Base-by-base conservation (phyloP, 257 asterid species). In the Datura wrightii region DNA sequence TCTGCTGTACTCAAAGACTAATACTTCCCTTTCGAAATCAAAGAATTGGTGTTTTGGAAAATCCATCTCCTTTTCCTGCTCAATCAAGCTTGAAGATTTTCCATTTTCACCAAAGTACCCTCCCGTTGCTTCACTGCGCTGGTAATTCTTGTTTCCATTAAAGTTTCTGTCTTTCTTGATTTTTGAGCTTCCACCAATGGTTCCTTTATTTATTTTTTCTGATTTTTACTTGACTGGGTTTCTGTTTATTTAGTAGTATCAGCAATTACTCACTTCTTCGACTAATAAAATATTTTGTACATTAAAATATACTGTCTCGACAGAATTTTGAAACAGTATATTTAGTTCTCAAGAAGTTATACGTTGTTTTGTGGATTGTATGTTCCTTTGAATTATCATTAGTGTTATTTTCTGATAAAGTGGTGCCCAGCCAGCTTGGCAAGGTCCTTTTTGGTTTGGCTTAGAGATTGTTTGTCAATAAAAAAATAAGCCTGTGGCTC, bases 141-240 rank as follows among this genome's bases (percentile, higher is more conserved):
- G 97, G 98, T 94, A 87, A 83, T 46, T 14, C 79, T 72, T 19
- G 13, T 52, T 14, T 48, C 31, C 50, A 9, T 53, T 31, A 58
- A 85, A 84, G 42, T 82, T 76, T 6, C 80, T 31, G 18, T 58
- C 82, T 67, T 56, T 82, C 62, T 56, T 66, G 8, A 0, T 39
- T 56, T 10, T 71, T n/a, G 5, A 52, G 14, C 19, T 56, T 78
- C 42, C 37, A 66, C 8, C 9, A 19, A 42, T 46, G 85, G 84
- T 59, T 31, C 65, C 6, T 14, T 5, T 0, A 5, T n/a, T 1
- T 3, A 2, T 44, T 48, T 8, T 72, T 34, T 46, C 10, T 84
- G 8, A 6, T 4, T 66, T 31, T 58, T 11, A 10, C 10, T 39
- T 5, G 48, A 5, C 37, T 8, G 34, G 59, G 14, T 52, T 10